Percentiles rank a stretch among this genome's conserved stretches.
Evolutionary conservation across 352 stramenopile species (phyloP).

Genomic region (Aphanomyces astaci): DNA sequence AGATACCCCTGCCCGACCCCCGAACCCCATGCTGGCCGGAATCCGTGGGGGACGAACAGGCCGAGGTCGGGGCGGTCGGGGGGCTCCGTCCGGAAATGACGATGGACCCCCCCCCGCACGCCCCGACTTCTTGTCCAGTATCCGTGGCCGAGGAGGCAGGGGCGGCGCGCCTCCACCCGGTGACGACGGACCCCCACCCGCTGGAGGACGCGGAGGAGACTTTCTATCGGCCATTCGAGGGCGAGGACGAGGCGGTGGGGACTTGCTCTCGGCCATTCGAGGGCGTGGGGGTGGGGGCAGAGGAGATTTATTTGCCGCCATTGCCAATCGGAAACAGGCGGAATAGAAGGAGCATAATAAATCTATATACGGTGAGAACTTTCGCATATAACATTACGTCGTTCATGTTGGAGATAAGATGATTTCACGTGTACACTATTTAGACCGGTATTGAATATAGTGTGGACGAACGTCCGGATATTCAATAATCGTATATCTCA

Average conservation of each 20-base stretch:
- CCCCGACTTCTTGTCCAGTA: neutral
- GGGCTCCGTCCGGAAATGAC: neutral
- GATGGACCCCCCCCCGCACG: neutral
- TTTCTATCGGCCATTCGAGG: slow-evolving; percentile 53
- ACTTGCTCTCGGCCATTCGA: slow-evolving; percentile 50
- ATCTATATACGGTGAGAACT: slow-evolving; percentile 10
- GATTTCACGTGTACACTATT: no score
- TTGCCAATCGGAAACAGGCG: slow-evolving; percentile 55
- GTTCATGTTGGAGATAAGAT: no score
- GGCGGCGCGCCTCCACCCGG: neutral
- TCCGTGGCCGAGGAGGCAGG: slow-evolving; percentile 3
- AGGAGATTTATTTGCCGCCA: slow-evolving; percentile 38
- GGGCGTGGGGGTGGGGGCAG: slow-evolving; percentile 27
- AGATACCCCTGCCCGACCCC: slow-evolving; percentile 26
- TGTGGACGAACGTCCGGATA: no score
- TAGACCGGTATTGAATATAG: no score
- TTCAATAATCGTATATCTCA: no score
- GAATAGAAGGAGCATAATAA: slow-evolving; percentile 3
- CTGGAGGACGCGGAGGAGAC: slow-evolving; percentile 34
- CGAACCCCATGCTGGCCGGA: slow-evolving; percentile 44
- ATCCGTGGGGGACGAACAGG: slow-evolving; percentile 8
- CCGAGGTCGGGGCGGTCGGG: neutral
- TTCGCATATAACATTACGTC: no score
- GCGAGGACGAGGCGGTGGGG: slow-evolving; percentile 38
- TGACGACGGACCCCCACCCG: slow-evolving; percentile 28